Evolutionary conservation across 768 basidiomycete species (phyloP).

Genomic region (Suillus decipiens): DNA sequence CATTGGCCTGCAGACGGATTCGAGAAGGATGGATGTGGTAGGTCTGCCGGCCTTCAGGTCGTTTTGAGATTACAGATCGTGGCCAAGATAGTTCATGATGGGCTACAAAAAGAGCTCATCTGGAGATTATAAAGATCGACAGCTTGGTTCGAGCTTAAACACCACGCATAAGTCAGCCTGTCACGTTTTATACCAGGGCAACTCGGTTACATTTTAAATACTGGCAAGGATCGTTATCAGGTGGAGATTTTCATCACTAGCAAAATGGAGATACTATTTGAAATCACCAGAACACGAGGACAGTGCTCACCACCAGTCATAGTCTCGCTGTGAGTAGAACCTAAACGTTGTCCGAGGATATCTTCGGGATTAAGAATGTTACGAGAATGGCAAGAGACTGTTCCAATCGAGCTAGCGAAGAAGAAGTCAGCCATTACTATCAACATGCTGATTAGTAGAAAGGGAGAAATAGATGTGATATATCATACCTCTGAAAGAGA

Average conservation of each 20-base stretch:
- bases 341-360: background rate
- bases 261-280: background rate
- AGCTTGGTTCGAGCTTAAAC: background rate
- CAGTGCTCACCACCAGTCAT: no score
- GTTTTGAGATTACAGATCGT: background rate
- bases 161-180: background rate
- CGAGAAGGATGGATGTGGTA: background rate
- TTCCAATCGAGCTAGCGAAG: background rate
- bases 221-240: background rate
- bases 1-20: background rate
- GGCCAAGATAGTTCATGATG: background rate
- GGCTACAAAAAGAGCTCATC: background rate
- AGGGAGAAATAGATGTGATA: background rate
- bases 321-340: background rate
- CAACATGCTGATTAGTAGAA: background rate
- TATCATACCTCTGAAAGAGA: background rate
- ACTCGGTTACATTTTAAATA: background rate
- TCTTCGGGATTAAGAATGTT: background rate
- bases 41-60: background rate
- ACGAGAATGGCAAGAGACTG: background rate
- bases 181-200: background rate
- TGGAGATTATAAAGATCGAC: background rate
- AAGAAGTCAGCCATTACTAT: background rate
- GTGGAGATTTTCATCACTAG: background rate
- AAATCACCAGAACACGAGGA: background rate